phyloP scores from a whole-genome alignment of 305 asterid species.

The Fraxinus platypoda region DNA sequence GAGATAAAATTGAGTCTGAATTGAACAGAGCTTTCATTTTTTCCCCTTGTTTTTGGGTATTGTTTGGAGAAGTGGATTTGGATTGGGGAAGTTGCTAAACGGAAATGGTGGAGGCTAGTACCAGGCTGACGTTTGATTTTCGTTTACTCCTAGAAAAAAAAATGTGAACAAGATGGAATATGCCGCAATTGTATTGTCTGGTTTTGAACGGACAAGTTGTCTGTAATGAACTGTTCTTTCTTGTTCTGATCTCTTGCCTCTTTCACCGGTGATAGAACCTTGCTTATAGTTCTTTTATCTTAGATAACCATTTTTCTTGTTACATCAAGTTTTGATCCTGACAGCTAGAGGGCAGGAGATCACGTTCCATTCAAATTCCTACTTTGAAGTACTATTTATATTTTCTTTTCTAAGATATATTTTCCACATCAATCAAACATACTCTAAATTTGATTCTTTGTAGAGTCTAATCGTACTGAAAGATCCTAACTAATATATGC shows the following conservation, averaged over 20 bases:
- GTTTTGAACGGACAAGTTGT: neutral
- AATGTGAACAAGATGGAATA: neutral
- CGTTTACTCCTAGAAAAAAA: neutral
- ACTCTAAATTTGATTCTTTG: neutral
- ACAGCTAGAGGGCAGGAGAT: too few species aligned
- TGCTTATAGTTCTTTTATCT: too few species aligned
- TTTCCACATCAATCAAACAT: too few species aligned
- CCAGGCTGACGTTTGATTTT: neutral
- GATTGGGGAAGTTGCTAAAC: conserved; percentile 23
- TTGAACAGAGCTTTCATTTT: conserved; percentile 50
- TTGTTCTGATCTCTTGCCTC: too few species aligned
- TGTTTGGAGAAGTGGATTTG: conserved; percentile 19
- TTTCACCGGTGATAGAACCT: too few species aligned
- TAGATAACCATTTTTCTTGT: too few species aligned
- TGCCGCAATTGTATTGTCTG: neutral
- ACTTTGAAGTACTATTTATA: too few species aligned
- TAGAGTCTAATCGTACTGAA: too few species aligned
- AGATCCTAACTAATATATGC: too few species aligned
- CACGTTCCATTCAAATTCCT: too few species aligned
- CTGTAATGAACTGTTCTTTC: neutral
- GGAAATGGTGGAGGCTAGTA: conserved; percentile 15
- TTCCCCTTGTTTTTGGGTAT: neutral
- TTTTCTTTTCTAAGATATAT: too few species aligned
- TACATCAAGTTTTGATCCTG: too few species aligned
- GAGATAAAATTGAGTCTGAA: conserved; percentile 33